A percentile compares a stretch with the other conserved stretches of the same genome.
phyloP scores from a whole-genome alignment of 331 rosid species.

The Spiraea crenata region DNA sequence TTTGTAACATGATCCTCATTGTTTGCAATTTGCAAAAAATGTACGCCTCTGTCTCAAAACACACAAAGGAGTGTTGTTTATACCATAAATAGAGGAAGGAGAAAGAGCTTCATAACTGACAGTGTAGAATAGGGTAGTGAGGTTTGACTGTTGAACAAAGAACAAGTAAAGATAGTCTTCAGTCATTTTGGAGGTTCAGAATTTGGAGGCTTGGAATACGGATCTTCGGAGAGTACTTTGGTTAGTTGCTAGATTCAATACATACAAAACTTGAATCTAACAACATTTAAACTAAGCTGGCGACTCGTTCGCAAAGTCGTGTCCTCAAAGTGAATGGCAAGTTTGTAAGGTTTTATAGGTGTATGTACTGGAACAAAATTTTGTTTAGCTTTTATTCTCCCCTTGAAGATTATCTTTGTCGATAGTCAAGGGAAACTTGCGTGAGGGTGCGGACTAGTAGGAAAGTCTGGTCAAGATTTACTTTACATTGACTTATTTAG shows the following conservation, averaged over 20 bases:
- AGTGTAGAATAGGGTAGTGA: neutral
- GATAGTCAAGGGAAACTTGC: too few relatives aligned
- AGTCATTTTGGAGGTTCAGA: constrained; percentile 32
- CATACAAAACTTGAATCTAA: neutral
- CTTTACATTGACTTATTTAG: too few relatives aligned
- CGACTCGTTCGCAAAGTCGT: neutral
- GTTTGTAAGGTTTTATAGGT: neutral
- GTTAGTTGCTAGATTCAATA: neutral
- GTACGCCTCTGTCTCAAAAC: neutral
- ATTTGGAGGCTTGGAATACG: constrained; percentile 58
- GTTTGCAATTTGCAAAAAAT: neutral
- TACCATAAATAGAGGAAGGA: neutral
- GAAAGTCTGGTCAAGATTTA: too few relatives aligned
- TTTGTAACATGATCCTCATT: constrained; percentile 17
- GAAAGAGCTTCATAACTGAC: neutral
- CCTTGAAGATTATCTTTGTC: too few relatives aligned
- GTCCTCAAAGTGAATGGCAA: neutral
- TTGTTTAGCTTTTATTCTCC: neutral
- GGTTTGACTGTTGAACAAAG: constrained; percentile 11
- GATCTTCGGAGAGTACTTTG: constrained; percentile 27
- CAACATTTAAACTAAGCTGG: neutral
- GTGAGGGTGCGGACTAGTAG: too few relatives aligned
- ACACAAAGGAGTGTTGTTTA: neutral
- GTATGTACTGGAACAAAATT: neutral
- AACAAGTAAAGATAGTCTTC: neutral